phyloP scores from a whole-genome alignment of 306 rosid genomes.

The Sicyos edulis region DNA sequence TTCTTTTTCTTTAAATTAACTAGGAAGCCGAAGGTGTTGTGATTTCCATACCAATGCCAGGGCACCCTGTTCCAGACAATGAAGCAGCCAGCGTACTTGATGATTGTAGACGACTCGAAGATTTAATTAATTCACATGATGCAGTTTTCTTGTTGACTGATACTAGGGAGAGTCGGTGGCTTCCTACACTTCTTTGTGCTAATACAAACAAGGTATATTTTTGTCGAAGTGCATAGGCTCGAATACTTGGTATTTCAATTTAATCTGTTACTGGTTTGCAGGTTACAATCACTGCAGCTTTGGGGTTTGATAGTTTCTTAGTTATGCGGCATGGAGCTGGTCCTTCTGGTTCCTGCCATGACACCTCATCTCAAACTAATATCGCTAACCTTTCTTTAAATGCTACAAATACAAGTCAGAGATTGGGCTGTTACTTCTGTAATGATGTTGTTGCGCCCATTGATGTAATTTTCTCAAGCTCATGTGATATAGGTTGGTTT shows the following conservation, averaged over 20 bases:
- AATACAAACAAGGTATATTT: conserved; percentile 67
- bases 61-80: conserved; percentile 72
- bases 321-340: conserved; percentile 99
- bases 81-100: conserved; percentile 55
- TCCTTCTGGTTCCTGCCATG: conserved; percentile 44
- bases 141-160: conserved; percentile 85
- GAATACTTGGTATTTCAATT: not conserved
- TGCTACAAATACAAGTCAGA: conserved; percentile 37
- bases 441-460: conserved; percentile 92
- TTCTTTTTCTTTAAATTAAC: not conserved
- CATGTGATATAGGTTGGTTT: conserved; percentile 17
- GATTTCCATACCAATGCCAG: conserved; percentile 96
- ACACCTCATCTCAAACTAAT: conserved; percentile 33
- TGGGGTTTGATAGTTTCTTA: conserved; percentile 95
- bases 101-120: conserved; percentile 60
- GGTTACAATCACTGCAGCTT: conserved; percentile 84
- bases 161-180: conserved; percentile 99
- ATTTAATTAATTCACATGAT: conserved; percentile 78
- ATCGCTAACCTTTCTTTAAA: conserved; percentile 34
- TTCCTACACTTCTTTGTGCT: conserved; percentile 91
- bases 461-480: conserved; percentile 51
- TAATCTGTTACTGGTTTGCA: conserved; percentile 30
- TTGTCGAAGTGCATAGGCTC: not conserved
- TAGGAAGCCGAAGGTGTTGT: conserved; percentile 91
- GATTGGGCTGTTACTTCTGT: conserved; percentile 98